phyloP scores from a whole-genome alignment of 2,329 filamentous ascomycete species.

The Calonectria pseudoturangicola region DNA sequence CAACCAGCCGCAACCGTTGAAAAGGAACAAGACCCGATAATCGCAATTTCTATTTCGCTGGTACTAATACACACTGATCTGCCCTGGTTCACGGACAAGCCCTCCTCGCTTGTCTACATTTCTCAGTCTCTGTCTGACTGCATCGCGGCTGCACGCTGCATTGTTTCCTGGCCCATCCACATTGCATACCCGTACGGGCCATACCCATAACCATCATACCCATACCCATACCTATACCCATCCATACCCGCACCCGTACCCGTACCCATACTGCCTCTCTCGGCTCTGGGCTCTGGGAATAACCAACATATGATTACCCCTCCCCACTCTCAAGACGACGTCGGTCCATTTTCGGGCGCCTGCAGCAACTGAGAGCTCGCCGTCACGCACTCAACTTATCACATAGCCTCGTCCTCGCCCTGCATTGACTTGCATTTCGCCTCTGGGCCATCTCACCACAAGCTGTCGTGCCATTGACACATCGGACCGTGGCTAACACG shows the following conservation, averaged over 20 bases:
- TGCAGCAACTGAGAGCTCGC: conserved; percentile 24
- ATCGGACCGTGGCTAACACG: not conserved
- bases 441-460: not conserved
- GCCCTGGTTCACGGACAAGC: not conserved
- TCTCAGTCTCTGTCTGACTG: conserved; percentile 3
- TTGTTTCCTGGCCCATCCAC: not conserved
- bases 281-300: conserved; percentile 22
- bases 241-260: not conserved
- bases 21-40: conserved; percentile 31
- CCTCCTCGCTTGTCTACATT: not conserved
- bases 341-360: conserved; percentile 26
- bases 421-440: conserved; percentile 22
- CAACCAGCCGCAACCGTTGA: conserved; percentile 26
- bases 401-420: conserved; percentile 28
- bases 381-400: conserved; percentile 9
- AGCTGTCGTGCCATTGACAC: conserved; percentile 9
- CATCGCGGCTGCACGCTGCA: conserved; percentile 1
- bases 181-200: no score
- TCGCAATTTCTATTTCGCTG: conserved; percentile 30
- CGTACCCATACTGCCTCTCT: conserved; percentile 13
- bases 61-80: conserved; percentile 25
- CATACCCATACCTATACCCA: no score
- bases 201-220: no score
- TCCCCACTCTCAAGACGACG: conserved; percentile 22
- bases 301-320: conserved; percentile 25